These are phyloP conservation scores for Pseudoperonospora humuli DNA, from an alignment of 352 stramenopile species.

Conservation along the genomic window DNA sequence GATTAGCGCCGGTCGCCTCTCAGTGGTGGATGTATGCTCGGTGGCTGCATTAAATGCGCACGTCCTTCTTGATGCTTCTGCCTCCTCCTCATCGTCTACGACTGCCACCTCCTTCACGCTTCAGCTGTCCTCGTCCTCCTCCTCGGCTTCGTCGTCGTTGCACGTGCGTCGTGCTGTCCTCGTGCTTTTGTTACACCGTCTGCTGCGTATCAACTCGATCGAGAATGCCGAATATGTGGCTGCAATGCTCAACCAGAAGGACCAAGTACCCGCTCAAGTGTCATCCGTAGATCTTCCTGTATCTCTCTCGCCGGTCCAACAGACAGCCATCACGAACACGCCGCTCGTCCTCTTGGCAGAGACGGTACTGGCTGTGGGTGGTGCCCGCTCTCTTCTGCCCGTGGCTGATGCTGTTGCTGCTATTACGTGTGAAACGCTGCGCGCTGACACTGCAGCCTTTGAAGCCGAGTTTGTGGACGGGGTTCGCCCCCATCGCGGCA, in stretches of 20 bases:
- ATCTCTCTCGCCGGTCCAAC: slow-evolving; percentile 32
- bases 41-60: slow-evolving; percentile 42
- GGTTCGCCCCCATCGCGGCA: slow-evolving; percentile 76
- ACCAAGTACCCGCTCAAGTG: slow-evolving; percentile 19
- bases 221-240: slow-evolving; percentile 38
- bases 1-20: slow-evolving; percentile 45
- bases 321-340: slow-evolving; percentile 26
- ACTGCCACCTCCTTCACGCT: slow-evolving; percentile 5
- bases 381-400: slow-evolving; percentile 53
- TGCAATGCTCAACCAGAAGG: slow-evolving; percentile 51
- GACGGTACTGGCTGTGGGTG: slow-evolving; percentile 44
- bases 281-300: slow-evolving; percentile 30
- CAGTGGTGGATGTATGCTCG: slow-evolving; percentile 49
- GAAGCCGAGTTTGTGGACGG: slow-evolving; percentile 79
- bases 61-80: slow-evolving; percentile 29
- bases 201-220: slow-evolving; percentile 32
- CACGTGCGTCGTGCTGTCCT: slow-evolving; percentile 26
- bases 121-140: slow-evolving; percentile 4
- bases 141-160: slow-evolving; percentile 2
- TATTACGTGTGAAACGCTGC: slow-evolving; percentile 74
- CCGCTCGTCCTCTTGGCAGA: slow-evolving; percentile 46
- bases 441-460: slow-evolving; percentile 62
- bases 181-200: slow-evolving; percentile 35
- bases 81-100: slow-evolving; percentile 5
- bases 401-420: slow-evolving; percentile 70